A percentile compares a stretch with the other conserved stretches of the same genome.
Evolutionary conservation across 2,329 filamentous ascomycete species (phyloP).

Genomic region (Stagonosporopsis chrysanthemi): DNA sequence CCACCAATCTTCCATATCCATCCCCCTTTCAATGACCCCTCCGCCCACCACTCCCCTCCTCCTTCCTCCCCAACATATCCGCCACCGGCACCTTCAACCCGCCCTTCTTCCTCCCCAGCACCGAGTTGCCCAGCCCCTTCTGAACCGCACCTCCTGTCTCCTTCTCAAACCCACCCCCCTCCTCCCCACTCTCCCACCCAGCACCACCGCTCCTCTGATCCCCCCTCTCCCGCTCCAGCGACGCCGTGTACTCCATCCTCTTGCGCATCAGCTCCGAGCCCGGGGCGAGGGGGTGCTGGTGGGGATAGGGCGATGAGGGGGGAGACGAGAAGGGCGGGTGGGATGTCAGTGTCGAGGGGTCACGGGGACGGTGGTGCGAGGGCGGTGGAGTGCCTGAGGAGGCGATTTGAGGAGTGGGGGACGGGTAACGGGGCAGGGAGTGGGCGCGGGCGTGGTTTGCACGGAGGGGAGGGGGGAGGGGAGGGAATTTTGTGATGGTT

Average conservation of each 20-base stretch:
- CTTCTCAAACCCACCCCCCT: background rate
- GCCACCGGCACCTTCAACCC: slow-evolving; percentile 29
- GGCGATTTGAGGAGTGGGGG: background rate
- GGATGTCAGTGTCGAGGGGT: background rate
- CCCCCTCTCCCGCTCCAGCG: background rate
- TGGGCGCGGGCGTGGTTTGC: background rate
- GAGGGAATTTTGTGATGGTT: background rate
- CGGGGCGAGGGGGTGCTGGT: background rate
- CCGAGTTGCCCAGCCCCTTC: slow-evolving; percentile 21
- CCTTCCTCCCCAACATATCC: slow-evolving; percentile 28
- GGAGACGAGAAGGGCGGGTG: background rate
- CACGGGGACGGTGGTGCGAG: background rate
- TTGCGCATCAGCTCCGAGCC: slow-evolving; percentile 17
- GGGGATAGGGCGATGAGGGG: background rate
- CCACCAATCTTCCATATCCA: background rate
- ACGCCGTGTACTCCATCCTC: slow-evolving; percentile 13
- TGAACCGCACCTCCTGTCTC: too few species aligned
- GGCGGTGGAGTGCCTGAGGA: background rate
- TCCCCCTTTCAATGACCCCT: background rate
- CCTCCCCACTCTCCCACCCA: background rate
- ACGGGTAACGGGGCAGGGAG: background rate
- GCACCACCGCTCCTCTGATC: background rate
- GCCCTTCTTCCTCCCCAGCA: slow-evolving; percentile 26
- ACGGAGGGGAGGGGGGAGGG: too few species aligned
- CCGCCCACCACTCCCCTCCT: background rate